Evolutionary conservation across 768 basidiomycete genomes (phyloP).

Genomic region (Tremella mesenterica): DNA sequence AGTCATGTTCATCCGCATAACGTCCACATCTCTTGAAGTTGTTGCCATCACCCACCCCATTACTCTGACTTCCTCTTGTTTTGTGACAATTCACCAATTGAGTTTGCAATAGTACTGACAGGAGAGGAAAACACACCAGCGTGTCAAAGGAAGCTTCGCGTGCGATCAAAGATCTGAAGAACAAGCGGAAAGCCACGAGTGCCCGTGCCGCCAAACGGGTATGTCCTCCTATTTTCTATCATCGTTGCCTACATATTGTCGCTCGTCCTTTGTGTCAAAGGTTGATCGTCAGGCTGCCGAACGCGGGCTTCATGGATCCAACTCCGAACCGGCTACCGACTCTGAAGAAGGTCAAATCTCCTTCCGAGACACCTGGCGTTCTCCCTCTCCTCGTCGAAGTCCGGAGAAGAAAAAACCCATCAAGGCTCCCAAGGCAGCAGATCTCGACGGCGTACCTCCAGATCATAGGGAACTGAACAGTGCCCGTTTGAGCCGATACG

Average conservation of each 20-base stretch:
- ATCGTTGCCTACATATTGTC: not conserved
- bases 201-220: conserved; percentile 66
- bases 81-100: no score
- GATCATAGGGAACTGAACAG: conserved; percentile 55
- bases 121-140: conserved; percentile 59
- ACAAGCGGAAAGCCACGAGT: conserved; percentile 75
- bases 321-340: not conserved
- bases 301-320: conserved; percentile 47
- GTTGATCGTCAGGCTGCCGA: conserved; percentile 50
- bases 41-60: not conserved
- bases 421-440: conserved; percentile 52
- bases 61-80: not conserved
- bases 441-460: conserved; percentile 49
- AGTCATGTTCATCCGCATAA: conserved; percentile 29
- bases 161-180: conserved; percentile 59
- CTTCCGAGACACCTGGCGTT: conserved; percentile 7
- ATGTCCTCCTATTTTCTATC: conserved; percentile 29
- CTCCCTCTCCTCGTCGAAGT: not conserved
- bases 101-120: not conserved
- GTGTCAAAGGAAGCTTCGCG: conserved; percentile 41
- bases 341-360: conserved; percentile 54
- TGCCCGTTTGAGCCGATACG: conserved; percentile 56
- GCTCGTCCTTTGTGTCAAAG: no score
- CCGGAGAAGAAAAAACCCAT: conserved; percentile 9
- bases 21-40: not conserved